Evolutionary conservation across 2,329 filamentous ascomycete species (phyloP).

Genomic region (Aureobasidium mangrovei): DNA sequence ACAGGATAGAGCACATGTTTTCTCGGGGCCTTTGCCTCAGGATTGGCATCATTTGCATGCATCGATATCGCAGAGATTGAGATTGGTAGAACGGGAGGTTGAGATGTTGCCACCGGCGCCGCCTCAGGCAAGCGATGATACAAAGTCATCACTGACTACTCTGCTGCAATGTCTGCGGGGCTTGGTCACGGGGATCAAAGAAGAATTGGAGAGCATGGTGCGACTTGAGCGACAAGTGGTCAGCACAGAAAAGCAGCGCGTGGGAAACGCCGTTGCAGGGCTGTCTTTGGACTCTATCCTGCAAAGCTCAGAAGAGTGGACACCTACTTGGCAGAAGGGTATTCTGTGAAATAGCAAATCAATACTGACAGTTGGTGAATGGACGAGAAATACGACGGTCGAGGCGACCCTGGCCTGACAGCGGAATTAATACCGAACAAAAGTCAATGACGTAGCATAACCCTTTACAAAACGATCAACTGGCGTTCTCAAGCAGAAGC

Average conservation of each 20-base stretch:
- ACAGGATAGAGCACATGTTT: background rate
- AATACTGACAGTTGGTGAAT: too few species aligned
- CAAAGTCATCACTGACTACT: background rate
- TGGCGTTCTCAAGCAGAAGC: too few species aligned
- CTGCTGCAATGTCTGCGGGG: constrained; percentile 2
- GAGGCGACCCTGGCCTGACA: background rate
- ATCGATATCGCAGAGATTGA: constrained; percentile 9
- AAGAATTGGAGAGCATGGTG: constrained; percentile 9
- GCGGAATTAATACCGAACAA: constrained; percentile 2
- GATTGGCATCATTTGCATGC: constrained; percentile 11
- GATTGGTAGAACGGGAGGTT: constrained; percentile 13
- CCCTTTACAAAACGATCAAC: background rate
- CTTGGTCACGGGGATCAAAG: constrained; percentile 4
- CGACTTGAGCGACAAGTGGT: constrained; percentile 10
- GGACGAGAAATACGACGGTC: background rate
- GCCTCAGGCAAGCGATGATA: background rate
- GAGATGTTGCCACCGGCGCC: constrained; percentile 6
- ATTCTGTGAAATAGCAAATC: background rate
- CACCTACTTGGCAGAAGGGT: background rate
- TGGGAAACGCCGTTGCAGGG: constrained; percentile 34
- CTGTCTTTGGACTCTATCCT: background rate
- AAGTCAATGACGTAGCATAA: constrained; percentile 1
- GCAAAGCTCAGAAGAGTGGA: constrained; percentile 6
- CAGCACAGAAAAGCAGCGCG: constrained; percentile 5
- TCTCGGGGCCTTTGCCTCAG: background rate